These are phyloP conservation scores for Phytophthora colocasiae DNA, from an alignment of 352 stramenopile species.

Conservation along the genomic window DNA sequence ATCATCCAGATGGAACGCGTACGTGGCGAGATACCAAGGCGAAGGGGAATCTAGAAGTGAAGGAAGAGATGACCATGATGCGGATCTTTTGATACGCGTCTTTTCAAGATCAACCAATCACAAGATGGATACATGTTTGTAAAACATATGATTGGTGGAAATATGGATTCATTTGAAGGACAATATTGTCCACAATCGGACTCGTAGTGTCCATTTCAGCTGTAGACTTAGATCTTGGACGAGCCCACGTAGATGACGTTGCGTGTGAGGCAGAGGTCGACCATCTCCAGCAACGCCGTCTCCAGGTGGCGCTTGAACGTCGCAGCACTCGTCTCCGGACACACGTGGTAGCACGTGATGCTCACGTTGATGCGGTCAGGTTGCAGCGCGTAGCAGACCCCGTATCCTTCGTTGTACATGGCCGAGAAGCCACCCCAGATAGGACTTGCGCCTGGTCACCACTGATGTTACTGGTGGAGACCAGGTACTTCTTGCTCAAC, in stretches of 20 bases:
- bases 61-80: conserved; percentile 7
- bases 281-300: conserved; percentile 96
- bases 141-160: conserved; percentile 35
- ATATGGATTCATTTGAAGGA: conserved; percentile 12
- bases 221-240: conserved; percentile 76
- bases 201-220: neutral
- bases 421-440: conserved; percentile 98
- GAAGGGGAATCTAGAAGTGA: conserved; percentile 29
- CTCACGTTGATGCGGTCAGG: conserved; percentile 95
- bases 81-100: conserved; percentile 13
- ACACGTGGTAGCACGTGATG: conserved; percentile 92
- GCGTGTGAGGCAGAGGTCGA: conserved; percentile 89
- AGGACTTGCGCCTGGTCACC: conserved; percentile 92
- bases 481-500: conserved; percentile 94
- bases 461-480: conserved; percentile 97
- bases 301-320: conserved; percentile 93
- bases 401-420: conserved; percentile 95
- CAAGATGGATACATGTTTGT: conserved; percentile 18
- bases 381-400: conserved; percentile 96
- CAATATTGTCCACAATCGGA: neutral
- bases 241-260: conserved; percentile 92
- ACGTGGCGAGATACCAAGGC: conserved; percentile 10
- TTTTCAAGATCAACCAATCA: conserved; percentile 31
- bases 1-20: conserved; percentile 23
- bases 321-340: conserved; percentile 77